Percentiles rank a stretch among this genome's conserved stretches.
Evolutionary conservation across 129 eudicot genomes (phyloP).

Genomic region (Tagetes patula): DNA sequence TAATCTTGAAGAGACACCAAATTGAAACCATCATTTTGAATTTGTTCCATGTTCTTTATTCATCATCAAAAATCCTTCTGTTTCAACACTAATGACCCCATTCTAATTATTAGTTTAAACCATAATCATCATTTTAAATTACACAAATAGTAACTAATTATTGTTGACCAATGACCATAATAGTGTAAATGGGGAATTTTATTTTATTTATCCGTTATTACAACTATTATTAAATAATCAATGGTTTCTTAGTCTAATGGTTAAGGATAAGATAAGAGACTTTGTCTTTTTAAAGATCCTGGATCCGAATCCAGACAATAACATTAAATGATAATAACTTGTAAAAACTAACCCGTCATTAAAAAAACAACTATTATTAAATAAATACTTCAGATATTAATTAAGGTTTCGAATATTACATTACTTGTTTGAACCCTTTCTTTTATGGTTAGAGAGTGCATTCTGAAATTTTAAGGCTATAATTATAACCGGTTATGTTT

Average conservation of each 20-base stretch:
- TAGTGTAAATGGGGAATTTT: conserved; percentile 1
- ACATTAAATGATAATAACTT: too few species aligned
- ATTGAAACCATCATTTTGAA: conserved; percentile 27
- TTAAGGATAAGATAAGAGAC: too few species aligned
- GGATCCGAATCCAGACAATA: too few species aligned
- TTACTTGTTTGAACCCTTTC: neutral
- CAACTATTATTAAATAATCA: neutral
- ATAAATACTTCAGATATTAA: neutral
- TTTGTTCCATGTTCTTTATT: conserved; percentile 26
- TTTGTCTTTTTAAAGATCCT: too few species aligned
- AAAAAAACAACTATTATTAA: neutral
- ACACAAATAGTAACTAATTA: conserved; percentile 11
- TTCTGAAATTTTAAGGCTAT: neutral
- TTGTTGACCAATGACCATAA: conserved; percentile 19
- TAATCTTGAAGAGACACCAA: conserved; percentile 36
- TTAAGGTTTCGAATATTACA: neutral
- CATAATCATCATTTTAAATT: conserved; percentile 15
- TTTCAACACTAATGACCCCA: conserved; percentile 23
- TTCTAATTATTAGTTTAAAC: conserved; percentile 21
- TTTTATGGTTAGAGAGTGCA: neutral
- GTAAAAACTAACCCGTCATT: neutral
- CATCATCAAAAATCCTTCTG: conserved; percentile 23
- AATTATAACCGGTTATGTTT: too few species aligned
- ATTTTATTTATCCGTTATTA: neutral
- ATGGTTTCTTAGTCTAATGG: too few species aligned